A percentile compares a stretch with the other conserved stretches of the same genome.
Conservation (phyloP, 2,329 filamentous ascomycete species). For the Neoascochyta sp. region DNA sequence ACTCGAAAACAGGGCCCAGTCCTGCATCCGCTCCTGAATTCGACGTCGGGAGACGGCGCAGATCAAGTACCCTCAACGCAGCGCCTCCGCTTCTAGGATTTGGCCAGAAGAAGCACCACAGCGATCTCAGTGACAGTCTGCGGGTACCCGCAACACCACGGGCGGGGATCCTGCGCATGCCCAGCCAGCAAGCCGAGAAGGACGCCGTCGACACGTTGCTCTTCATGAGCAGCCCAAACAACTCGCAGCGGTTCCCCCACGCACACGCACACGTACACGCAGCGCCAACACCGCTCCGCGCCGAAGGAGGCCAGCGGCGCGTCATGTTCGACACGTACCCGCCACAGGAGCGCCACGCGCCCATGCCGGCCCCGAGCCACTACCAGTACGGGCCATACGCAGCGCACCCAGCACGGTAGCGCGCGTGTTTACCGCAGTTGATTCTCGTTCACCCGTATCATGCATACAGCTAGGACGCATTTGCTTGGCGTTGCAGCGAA, state of each 20-base stretch:
- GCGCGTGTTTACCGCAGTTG: not conserved
- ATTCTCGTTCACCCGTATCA: not conserved
- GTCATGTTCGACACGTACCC: slow-evolving; percentile 38
- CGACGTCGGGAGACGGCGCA: slow-evolving; percentile 32
- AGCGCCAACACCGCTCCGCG: slow-evolving; percentile 28
- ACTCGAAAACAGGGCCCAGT: slow-evolving; percentile 17
- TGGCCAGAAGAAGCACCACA: slow-evolving; percentile 31
- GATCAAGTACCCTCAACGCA: slow-evolving; percentile 31
- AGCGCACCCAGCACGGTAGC: slow-evolving; percentile 26
- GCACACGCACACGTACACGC: slow-evolving; percentile 21
- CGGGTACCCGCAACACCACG: slow-evolving; percentile 31
- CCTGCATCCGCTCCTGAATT: slow-evolving; percentile 36
- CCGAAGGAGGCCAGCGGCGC: slow-evolving; percentile 29
- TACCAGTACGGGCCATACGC: slow-evolving; percentile 27
- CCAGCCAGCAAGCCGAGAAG: slow-evolving; percentile 69
- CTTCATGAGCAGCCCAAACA: slow-evolving; percentile 77
- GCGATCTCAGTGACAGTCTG: slow-evolving; percentile 24
- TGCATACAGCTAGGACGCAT: not conserved
- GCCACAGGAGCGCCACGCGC: slow-evolving; percentile 22
- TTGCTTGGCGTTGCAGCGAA: no score
- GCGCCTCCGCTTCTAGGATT: slow-evolving; percentile 31
- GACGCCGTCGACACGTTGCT: slow-evolving; percentile 77
- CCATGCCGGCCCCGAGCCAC: slow-evolving; percentile 20
- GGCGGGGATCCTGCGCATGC: slow-evolving; percentile 60
- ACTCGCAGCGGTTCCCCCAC: slow-evolving; percentile 47